These are phyloP conservation scores for Blastomyces emzantsi DNA, from an alignment of 2,329 filamentous ascomycete genomes.

Conservation along the genomic window DNA sequence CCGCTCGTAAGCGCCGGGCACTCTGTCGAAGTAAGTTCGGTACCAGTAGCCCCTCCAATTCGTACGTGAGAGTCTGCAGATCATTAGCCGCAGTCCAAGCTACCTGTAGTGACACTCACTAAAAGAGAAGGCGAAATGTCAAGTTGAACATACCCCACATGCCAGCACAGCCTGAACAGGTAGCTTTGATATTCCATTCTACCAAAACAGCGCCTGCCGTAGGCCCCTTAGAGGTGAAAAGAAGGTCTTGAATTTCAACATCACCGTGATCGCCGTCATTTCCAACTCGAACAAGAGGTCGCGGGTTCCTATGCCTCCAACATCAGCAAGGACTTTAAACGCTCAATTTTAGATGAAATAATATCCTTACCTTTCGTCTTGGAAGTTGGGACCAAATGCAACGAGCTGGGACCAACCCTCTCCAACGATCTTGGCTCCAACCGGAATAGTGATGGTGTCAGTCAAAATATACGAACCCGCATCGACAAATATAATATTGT, in stretches of 20 bases:
- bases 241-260: constrained; percentile 9
- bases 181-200: constrained; percentile 9
- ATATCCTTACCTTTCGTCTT: constrained; percentile 7
- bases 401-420: constrained; percentile 8
- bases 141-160: constrained; percentile 7
- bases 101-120: not conserved
- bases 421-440: constrained; percentile 6
- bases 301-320: not conserved
- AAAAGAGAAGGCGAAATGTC: not conserved
- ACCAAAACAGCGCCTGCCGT: constrained; percentile 4
- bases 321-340: not conserved
- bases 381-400: constrained; percentile 6
- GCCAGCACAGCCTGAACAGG: not conserved
- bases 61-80: constrained; percentile 7
- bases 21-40: constrained; percentile 7
- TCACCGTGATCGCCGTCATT: not conserved
- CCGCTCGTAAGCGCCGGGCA: constrained; percentile 5
- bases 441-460: constrained; percentile 6
- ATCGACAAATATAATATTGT: constrained; percentile 7
- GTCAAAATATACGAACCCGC: constrained; percentile 8
- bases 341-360: not conserved
- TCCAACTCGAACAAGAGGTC: constrained; percentile 2
- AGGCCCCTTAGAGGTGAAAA: constrained; percentile 7
- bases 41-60: constrained; percentile 6
- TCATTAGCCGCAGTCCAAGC: not conserved